Base-by-base conservation (phyloP, 2,329 filamentous ascomycete species). In the Geosmithia putterillii region DNA sequence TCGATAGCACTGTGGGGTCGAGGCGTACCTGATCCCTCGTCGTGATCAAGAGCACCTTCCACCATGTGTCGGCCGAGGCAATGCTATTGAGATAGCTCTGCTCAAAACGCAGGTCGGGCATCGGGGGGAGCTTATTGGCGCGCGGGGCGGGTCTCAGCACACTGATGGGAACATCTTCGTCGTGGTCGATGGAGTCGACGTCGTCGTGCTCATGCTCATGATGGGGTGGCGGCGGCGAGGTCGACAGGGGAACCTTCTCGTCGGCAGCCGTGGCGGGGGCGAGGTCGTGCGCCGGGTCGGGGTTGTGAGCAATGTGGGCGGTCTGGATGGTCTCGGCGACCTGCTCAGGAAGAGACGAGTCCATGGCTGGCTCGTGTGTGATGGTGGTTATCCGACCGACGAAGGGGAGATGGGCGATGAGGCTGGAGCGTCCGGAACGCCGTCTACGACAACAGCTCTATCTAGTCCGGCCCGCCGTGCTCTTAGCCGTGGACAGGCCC, bases 11-110 rank as follows among this genome's bases (percentile, higher is more conserved):
- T 12, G 34, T 7, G 34, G 34, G 7, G 15, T n/a, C 7, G 15
- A 6, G 15, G 15, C 61, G 41, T 67, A 92, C 84, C 76, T 95
- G 92, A 63, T 98, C 92, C 55, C 86, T 73, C 32, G 85, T 62
- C 17, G 92, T 98, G 52, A 98, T 90, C 67, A 83, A 84, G 7
- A 76, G 73, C 25, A 98, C 76, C 59, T 79, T 78, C 67, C 83
- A 81, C 79, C 81, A 89, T 20, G 78, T 80, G 51, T 92, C 77
- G 32, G 88, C 87, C 44, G 78, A 72, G 50, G 82, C 76, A 52
- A 98, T 84, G 65, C 88, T 94, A 54, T 85, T 83, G 44, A 98
- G 74, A 62, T 98, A 98, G 71, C 89, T 95, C 73, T 98, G 92
- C 67, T 98, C 92, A 65, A 96, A 96, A 38, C 92, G 79, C 51